phyloP scores from a whole-genome alignment of 2,329 filamentous ascomycete genomes.

The Fusarium annulatum region DNA sequence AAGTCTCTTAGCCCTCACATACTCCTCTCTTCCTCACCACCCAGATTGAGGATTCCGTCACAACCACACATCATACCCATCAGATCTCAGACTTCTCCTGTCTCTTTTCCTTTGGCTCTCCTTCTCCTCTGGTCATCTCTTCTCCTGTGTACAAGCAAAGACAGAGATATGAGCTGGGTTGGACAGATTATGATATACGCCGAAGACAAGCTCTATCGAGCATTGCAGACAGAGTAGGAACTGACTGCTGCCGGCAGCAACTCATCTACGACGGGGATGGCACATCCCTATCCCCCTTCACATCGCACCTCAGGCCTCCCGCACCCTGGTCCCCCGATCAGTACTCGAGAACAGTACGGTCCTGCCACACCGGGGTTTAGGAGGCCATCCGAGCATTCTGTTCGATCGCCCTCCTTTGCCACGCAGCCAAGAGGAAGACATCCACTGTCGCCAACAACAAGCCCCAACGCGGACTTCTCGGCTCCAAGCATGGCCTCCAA shows the following conservation, averaged over 20 bases:
- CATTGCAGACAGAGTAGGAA: conserved; percentile 21
- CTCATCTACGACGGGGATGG: conserved; percentile 65
- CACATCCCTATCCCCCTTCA: conserved; percentile 61
- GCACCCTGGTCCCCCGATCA: conserved; percentile 61
- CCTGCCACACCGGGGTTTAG: conserved; percentile 62
- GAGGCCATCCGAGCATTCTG: conserved; percentile 60
- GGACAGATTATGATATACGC: conserved; percentile 8
- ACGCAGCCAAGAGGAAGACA: conserved; percentile 59
- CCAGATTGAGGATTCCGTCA: neutral
- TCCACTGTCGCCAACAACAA: conserved; percentile 65
- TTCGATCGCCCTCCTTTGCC: conserved; percentile 64
- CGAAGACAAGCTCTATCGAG: conserved; percentile 5
- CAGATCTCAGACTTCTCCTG: neutral
- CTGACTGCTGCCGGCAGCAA: conserved; percentile 53
- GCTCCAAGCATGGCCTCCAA: conserved; percentile 61
- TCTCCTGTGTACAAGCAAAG: neutral
- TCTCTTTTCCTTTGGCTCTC: neutral
- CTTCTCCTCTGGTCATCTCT: neutral
- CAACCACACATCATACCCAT: conserved; percentile 1
- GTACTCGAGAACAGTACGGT: conserved; percentile 65
- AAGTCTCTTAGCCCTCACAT: neutral
- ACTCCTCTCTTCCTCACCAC: conserved; percentile 4
- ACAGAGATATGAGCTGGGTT: conserved; percentile 7
- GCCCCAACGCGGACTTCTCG: conserved; percentile 59
- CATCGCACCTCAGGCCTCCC: conserved; percentile 62